These are phyloP conservation scores for Actinidia arguta DNA, from an alignment of 179 eudicot genomes.

Conservation along the genomic window DNA sequence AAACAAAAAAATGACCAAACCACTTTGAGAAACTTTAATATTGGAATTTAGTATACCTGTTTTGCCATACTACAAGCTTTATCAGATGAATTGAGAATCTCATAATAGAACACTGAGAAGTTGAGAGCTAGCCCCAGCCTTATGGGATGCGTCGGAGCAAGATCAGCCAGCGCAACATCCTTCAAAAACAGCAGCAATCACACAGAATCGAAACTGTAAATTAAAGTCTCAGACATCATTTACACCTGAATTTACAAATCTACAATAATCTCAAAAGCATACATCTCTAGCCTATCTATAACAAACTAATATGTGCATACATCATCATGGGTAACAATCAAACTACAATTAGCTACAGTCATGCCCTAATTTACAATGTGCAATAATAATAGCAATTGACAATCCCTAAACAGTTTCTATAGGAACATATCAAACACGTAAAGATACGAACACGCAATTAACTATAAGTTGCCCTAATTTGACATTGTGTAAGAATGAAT, in stretches of 20 bases:
- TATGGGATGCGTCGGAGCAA: slow-evolving; percentile 67
- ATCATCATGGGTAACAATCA: too few relatives aligned
- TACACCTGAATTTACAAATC: background rate
- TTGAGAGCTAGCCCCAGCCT: slow-evolving; percentile 77
- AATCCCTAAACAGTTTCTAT: too few relatives aligned
- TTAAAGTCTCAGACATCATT: background rate
- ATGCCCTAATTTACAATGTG: too few relatives aligned
- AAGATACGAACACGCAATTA: too few relatives aligned
- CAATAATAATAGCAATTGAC: too few relatives aligned
- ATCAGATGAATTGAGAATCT: slow-evolving; percentile 74
- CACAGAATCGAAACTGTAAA: slow-evolving; percentile 11
- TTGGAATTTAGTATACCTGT: slow-evolving; percentile 44
- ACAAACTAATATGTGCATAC: background rate
- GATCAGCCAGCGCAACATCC: slow-evolving; percentile 71
- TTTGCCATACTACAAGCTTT: slow-evolving; percentile 83
- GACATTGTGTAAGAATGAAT: too few relatives aligned
- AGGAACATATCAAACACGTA: too few relatives aligned
- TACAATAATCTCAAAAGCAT: background rate
- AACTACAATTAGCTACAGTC: too few relatives aligned
- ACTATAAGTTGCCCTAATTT: too few relatives aligned
- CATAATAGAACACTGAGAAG: slow-evolving; percentile 79
- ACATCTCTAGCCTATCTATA: background rate
- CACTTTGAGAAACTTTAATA: background rate
- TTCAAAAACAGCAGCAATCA: slow-evolving; percentile 33
- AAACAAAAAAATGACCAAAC: background rate